Evolutionary conservation across 225 moss, liverwort and hornwort genomes (phyloP), one percentile per base, ranked within the genome.

Genomic region (Polytrichum formosum): DNA sequence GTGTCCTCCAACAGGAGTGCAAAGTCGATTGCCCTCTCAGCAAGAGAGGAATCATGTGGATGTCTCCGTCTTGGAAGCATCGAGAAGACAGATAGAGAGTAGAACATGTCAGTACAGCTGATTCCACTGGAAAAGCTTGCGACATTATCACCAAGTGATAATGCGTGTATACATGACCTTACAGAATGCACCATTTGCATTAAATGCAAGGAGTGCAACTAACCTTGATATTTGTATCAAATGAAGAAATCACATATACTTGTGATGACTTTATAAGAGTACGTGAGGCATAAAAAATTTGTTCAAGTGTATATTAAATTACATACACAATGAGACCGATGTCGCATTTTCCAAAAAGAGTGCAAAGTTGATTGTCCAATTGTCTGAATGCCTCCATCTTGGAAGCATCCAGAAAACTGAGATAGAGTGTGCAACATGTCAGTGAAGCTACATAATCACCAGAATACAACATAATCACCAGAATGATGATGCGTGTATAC

Each of bases 1-100:
- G 97, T 92, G 74, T 97, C 88, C 66, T 97, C 85, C 19, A 94
- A 94, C 75, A 94, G 91, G 55, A 97, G 84, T 7, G 94, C 92
- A 68, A 97, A 97, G 28, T 97, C 92, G 73, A 94, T 89, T 23
- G 83, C 90, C 23, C 73, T 80, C 26, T 78, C 79, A 62, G 71
- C 71, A 73, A 33, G 76, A 31, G 92, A 97, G 30, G 77, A 86
- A 56, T 92, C 92, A 81, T 7, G 79, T 73, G 6, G 94, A 85
- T 31, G 77, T 74, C 55, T 86, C 91, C 20, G 74, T 69, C 56
- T 75, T 80, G 31, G 86, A 74, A 79, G 82, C 74, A 80, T 90
- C 81, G 68, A 93, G 65, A 70, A 80, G 92, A 82, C 96, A 72
- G 46, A 68, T 35, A 59, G 65, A 59, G 22, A 74, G 10, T 56